Evolutionary conservation across 148 eudicot species (phyloP).

Genomic region (Rheum nobile): DNA sequence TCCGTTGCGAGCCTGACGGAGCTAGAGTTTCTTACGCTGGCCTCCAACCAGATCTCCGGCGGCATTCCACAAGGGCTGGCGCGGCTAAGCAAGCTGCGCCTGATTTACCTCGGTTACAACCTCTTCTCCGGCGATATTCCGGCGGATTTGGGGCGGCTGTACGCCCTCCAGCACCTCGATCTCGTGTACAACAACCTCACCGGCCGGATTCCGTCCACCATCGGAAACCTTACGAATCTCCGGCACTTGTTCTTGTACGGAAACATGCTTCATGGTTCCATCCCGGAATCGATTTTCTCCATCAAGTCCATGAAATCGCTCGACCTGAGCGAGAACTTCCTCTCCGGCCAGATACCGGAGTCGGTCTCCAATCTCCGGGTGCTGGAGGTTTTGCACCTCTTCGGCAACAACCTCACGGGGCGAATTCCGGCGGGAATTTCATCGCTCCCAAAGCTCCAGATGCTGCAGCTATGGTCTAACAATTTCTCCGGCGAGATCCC

Average conservation of each 20-base stretch:
- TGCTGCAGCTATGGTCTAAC: constrained; percentile 84
- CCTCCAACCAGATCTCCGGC: constrained; percentile 67
- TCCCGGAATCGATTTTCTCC: constrained; percentile 43
- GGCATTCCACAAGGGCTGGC: constrained; percentile 48
- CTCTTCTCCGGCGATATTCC: constrained; percentile 62
- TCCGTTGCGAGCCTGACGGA: constrained; percentile 42
- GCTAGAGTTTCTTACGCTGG: constrained; percentile 47
- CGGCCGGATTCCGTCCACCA: constrained; percentile 52
- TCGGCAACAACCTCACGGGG: constrained; percentile 67
- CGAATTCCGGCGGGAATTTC: constrained; percentile 49
- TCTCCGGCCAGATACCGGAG: constrained; percentile 60
- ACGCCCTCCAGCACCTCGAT: constrained; percentile 58
- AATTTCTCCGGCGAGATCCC: constrained; percentile 62
- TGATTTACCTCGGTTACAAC: constrained; percentile 80
- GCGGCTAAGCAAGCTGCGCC: constrained; percentile 40
- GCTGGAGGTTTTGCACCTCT: constrained; percentile 64
- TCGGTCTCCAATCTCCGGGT: constrained; percentile 23
- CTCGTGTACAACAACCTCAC: constrained; percentile 65
- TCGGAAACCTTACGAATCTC: constrained; percentile 68
- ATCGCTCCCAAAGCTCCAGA: constrained; percentile 53
- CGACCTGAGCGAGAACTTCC: constrained; percentile 67
- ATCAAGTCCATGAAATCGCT: constrained; percentile 43
- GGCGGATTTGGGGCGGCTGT: constrained; percentile 40
- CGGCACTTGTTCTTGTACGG: constrained; percentile 55
- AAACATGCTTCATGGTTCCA: constrained; percentile 52